These are phyloP conservation scores for Arthrobotrys megalospora DNA, from an alignment of 2,329 filamentous ascomycete species.

Conservation along the genomic window DNA sequence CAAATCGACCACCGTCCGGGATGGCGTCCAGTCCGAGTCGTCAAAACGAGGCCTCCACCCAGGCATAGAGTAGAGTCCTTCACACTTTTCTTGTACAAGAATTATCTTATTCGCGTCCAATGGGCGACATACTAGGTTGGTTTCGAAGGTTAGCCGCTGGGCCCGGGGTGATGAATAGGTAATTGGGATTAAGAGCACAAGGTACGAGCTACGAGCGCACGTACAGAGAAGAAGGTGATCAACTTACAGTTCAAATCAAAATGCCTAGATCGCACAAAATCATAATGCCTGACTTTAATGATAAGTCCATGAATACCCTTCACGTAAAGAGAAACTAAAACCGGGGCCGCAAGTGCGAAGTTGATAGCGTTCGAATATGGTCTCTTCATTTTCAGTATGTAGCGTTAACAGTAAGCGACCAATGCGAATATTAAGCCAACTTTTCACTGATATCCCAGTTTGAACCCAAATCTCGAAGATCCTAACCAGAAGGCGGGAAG, in stretches of 20 bases:
- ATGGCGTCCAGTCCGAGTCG: neutral
- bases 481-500: too few relatives aligned
- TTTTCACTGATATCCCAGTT: too few relatives aligned
- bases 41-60: constrained; percentile 39
- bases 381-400: constrained; percentile 1
- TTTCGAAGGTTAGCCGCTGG: neutral
- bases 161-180: neutral
- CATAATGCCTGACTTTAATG: constrained; percentile 43
- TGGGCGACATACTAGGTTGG: constrained; percentile 47
- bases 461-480: too few relatives aligned
- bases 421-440: too few relatives aligned
- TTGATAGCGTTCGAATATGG: neutral
- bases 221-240: neutral
- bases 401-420: too few relatives aligned
- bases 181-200: neutral
- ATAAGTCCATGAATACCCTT: constrained; percentile 10
- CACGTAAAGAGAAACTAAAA: constrained; percentile 1
- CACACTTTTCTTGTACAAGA: constrained; percentile 35
- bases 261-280: constrained; percentile 6
- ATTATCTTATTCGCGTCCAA: constrained; percentile 31
- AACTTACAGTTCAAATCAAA: constrained; percentile 39
- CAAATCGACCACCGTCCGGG: constrained; percentile 11
- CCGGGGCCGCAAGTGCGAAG: neutral
- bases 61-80: constrained; percentile 32
- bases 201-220: neutral